Evolutionary conservation across 1,284 basidiomycete species (phyloP), one percentile per base, ranked within the genome.

Genomic region (Anthracocystis walkeri): DNA sequence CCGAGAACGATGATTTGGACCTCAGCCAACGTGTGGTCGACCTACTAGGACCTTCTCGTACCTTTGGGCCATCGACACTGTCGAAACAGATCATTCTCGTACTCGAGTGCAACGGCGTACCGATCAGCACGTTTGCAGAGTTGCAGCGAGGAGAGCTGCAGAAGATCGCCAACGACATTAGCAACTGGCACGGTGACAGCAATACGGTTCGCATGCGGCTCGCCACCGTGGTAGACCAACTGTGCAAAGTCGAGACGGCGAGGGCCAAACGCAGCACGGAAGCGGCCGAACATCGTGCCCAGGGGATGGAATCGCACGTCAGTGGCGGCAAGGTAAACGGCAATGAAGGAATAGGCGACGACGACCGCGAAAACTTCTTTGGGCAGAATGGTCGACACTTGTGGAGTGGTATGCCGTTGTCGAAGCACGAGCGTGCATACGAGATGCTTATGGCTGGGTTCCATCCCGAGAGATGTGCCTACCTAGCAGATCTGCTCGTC

Each of bases 391-490:
- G 62, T 20, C 44, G 60, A 10, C 81, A 84, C 31, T 45, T 69
- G 6, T 56, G 70, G 23, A 78, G 63, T 1, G 75, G 71, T 0
- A 76, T 67, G 45, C 83, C 83, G 2, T 45, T 73, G 12, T 65
- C 54, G 3, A 73, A 76, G n/a, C 53, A 69, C 1, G 79, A 82
- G 45, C 66, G 77, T 11, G 77, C 80, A 10, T 68, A 77, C 45
- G 78, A 82, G 40, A 74, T 84, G 75, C 72, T 84, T 1, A 65
- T 78, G 16, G 41, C 49, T 0, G 83, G 83, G 27, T 84, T 81
- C 50, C 72, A 78, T 21, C 72, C 73, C 0, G 42, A 60, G 14
- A 44, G 55, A 11, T 67, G 65, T 38, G 23, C 66, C 2, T 76
- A 74, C 7, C 68, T 78, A 18, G 74, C 75, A 3, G 77, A 67